phyloP scores from a whole-genome alignment of 139 green algal species.

The Deuterostichococcus epilithicus region DNA sequence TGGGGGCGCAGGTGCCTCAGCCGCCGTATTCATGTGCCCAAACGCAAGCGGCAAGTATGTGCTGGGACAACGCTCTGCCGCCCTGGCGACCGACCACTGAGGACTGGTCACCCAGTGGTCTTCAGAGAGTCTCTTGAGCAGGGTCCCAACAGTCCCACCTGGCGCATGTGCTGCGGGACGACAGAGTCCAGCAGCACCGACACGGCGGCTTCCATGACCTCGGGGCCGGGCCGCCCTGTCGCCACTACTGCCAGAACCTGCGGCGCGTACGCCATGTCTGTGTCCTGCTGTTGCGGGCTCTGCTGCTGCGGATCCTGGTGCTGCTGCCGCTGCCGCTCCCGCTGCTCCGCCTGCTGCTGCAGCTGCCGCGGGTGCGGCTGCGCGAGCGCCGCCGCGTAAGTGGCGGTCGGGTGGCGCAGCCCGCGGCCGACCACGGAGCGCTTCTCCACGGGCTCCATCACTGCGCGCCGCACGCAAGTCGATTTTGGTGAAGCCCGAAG shows the following conservation, averaged over 20 bases:
- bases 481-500: too few species aligned
- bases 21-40: too few species aligned
- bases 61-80: too few species aligned
- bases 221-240: background rate
- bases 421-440: background rate
- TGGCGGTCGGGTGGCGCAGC: background rate
- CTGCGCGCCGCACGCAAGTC: too few species aligned
- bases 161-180: background rate
- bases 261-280: background rate
- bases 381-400: constrained; percentile 1
- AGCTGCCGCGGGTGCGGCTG: background rate
- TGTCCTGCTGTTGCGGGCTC: background rate
- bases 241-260: background rate
- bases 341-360: constrained; percentile 5
- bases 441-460: background rate
- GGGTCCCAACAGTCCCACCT: background rate
- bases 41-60: too few species aligned
- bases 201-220: constrained; percentile 31
- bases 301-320: background rate
- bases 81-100: too few species aligned
- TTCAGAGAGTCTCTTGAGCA: too few species aligned
- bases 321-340: background rate
- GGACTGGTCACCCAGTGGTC: too few species aligned
- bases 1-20: too few species aligned
- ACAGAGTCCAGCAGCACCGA: constrained; percentile 18